phyloP scores from a whole-genome alignment of 805 yeast genomes.

The Candida dendrica region DNA sequence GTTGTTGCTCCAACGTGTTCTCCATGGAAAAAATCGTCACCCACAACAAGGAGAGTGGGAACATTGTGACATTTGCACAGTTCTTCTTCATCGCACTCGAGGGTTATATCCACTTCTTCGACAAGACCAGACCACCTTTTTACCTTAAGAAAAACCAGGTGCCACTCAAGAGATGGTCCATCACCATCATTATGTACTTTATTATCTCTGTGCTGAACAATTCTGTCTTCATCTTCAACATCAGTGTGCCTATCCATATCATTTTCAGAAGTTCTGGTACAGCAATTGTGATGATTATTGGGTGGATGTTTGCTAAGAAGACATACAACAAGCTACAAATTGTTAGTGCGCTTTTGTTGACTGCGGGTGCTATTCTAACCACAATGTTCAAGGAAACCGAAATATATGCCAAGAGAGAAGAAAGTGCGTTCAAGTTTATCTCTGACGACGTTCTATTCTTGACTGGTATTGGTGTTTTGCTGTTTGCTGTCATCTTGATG shows the following conservation, averaged over 20 bases:
- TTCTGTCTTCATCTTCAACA: conserved; percentile 44
- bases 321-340: conserved; percentile 40
- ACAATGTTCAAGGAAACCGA: conserved; percentile 25
- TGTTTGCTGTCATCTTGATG: conserved; percentile 41
- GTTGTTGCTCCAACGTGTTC: conserved; percentile 67
- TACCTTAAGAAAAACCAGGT: conserved; percentile 27
- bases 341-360: conserved; percentile 41
- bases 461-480: conserved; percentile 29
- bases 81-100: conserved; percentile 44
- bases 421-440: conserved; percentile 3
- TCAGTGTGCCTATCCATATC: conserved; percentile 63
- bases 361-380: conserved; percentile 47
- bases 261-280: conserved; percentile 60
- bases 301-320: conserved; percentile 38
- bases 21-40: conserved; percentile 49
- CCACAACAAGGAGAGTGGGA: conserved; percentile 32
- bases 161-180: conserved; percentile 36
- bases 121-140: conserved; percentile 21
- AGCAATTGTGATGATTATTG: conserved; percentile 51
- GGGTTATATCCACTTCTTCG: conserved; percentile 32
- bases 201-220: conserved; percentile 48
- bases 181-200: conserved; percentile 45
- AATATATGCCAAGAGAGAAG: conserved; percentile 13
- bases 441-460: conserved; percentile 13
- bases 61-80: conserved; percentile 50